Percentiles rank a stretch among this genome's conserved stretches.
Conservation (phyloP, 2,329 filamentous ascomycete genomes). For the Colletotrichum cereale region DNA sequence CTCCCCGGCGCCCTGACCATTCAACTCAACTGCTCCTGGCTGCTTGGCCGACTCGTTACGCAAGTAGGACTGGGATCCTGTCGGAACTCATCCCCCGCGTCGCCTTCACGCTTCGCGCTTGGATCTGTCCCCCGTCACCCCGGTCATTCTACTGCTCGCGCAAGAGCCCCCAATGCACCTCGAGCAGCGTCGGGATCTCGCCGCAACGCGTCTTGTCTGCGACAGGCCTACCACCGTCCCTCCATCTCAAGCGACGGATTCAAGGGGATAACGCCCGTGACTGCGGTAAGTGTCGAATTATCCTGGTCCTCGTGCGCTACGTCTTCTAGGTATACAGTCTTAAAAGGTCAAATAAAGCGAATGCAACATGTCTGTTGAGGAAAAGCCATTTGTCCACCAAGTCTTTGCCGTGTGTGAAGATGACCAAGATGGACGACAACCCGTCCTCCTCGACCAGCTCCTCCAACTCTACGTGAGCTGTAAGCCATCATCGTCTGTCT, state of each 20-base stretch:
- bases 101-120: background rate
- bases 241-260: background rate
- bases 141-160: conserved; percentile 19
- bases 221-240: background rate
- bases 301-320: background rate
- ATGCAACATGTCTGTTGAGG: background rate
- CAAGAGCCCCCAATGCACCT: conserved; percentile 24
- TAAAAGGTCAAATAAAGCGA: background rate
- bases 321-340: background rate
- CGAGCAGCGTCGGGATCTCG: conserved; percentile 6
- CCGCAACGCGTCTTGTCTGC: background rate
- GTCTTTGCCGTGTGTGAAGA: background rate
- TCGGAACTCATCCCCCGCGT: conserved; percentile 21
- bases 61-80: conserved; percentile 33
- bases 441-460: background rate
- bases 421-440: background rate
- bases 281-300: background rate
- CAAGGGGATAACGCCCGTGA: background rate
- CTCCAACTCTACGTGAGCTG: background rate
- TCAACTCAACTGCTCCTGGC: conserved; percentile 19
- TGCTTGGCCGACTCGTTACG: conserved; percentile 25
- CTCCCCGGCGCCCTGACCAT: background rate
- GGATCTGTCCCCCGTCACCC: conserved; percentile 28
- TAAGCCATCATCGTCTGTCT: background rate
- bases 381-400: background rate